Evolutionary conservation across 805 yeast genomes (phyloP).

Genomic region (Candida pseudofarinosa): DNA sequence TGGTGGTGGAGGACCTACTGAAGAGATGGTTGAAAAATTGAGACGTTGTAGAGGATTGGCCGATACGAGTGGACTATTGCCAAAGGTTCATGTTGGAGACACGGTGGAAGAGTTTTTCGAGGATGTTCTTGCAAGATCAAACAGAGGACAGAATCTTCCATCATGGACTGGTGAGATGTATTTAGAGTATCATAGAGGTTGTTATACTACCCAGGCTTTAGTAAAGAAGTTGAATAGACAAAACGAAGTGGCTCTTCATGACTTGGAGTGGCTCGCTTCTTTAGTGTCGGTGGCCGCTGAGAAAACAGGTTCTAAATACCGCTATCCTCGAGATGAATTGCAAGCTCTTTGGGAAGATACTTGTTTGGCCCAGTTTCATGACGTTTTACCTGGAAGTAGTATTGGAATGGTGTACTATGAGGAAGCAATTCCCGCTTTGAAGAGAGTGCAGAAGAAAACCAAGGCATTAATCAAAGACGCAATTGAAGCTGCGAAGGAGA

Average conservation of each 20-base stretch:
- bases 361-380: slow-evolving; percentile 91
- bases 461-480: slow-evolving; percentile 51
- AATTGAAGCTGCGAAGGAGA: slow-evolving; percentile 37
- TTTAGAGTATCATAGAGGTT: slow-evolving; percentile 94
- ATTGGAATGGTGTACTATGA: slow-evolving; percentile 85
- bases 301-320: slow-evolving; percentile 33
- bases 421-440: slow-evolving; percentile 78
- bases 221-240: slow-evolving; percentile 77
- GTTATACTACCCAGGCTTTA: slow-evolving; percentile 90
- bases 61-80: slow-evolving; percentile 75
- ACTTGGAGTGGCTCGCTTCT: slow-evolving; percentile 80
- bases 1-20: slow-evolving; percentile 98
- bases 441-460: slow-evolving; percentile 50
- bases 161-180: slow-evolving; percentile 93
- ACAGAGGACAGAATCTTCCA: slow-evolving; percentile 66
- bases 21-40: slow-evolving; percentile 88
- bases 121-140: slow-evolving; percentile 54
- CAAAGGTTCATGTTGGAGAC: slow-evolving; percentile 73
- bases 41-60: slow-evolving; percentile 87
- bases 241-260: slow-evolving; percentile 74
- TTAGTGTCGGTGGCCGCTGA: slow-evolving; percentile 55
- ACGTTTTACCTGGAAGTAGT: slow-evolving; percentile 96
- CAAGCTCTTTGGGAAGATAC: slow-evolving; percentile 83
- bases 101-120: slow-evolving; percentile 81
- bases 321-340: slow-evolving; percentile 68